Percentiles rank a stretch among this genome's conserved stretches.
phyloP scores from a whole-genome alignment of 2,329 filamentous ascomycete genomes.

The Fusarium euwallaceae region DNA sequence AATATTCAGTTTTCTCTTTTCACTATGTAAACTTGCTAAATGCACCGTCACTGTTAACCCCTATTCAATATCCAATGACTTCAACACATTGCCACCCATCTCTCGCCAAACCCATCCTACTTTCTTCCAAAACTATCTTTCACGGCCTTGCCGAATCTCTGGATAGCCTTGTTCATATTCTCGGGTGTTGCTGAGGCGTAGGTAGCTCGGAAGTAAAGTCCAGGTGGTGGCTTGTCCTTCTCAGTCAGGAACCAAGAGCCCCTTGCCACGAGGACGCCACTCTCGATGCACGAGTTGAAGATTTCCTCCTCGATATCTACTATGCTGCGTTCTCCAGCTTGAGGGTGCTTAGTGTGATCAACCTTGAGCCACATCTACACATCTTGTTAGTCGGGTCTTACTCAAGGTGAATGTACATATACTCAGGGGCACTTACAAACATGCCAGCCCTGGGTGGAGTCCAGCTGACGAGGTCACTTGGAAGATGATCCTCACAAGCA shows the following conservation, averaged over 20 bases:
- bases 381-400: background rate
- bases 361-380: conserved; percentile 79
- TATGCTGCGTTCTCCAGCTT: conserved; percentile 65
- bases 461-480: conserved; percentile 82
- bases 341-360: conserved; percentile 75
- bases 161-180: conserved; percentile 79
- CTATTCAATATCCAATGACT: background rate
- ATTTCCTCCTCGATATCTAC: conserved; percentile 86
- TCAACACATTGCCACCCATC: background rate
- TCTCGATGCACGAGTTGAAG: conserved; percentile 80
- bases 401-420: background rate
- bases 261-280: conserved; percentile 83
- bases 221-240: conserved; percentile 67
- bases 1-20: background rate
- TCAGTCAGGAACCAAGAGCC: conserved; percentile 95
- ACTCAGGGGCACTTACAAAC: conserved; percentile 80
- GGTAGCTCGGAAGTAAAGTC: conserved; percentile 89
- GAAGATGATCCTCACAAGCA: conserved; percentile 84
- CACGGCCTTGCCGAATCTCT: conserved; percentile 81
- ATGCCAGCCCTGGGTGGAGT: conserved; percentile 86
- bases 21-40: background rate
- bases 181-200: conserved; percentile 84
- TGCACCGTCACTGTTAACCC: background rate
- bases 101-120: conserved; percentile 19
- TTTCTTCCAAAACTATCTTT: conserved; percentile 65